Conservation (phyloP, 148 eudicot genomes). For the Rhododendron kiyosumense region DNA sequence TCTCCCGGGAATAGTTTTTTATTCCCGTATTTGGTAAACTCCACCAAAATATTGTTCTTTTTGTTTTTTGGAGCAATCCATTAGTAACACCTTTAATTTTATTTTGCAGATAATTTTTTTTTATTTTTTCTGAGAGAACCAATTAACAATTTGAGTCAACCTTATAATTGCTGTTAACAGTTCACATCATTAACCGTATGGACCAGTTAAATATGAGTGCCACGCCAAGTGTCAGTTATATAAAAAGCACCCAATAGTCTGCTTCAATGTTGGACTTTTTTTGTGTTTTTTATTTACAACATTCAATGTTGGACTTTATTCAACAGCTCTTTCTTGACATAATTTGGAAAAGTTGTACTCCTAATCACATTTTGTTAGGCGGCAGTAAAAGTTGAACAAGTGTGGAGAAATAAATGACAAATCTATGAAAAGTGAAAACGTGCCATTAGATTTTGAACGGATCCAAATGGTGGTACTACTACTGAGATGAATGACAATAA, state of each 20-base stretch:
- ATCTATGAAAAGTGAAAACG: too few species aligned
- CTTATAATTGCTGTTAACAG: neutral
- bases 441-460: too few species aligned
- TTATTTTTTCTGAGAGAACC: neutral
- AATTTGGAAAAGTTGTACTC: neutral
- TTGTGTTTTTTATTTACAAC: too few species aligned
- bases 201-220: neutral
- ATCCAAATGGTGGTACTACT: too few species aligned
- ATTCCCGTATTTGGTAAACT: neutral
- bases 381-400: neutral
- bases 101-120: neutral
- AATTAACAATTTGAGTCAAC: neutral
- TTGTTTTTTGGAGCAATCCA: neutral
- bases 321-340: neutral
- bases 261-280: too few species aligned
- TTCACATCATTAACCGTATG: neutral
- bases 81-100: neutral
- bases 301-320: neutral
- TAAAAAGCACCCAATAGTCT: neutral
- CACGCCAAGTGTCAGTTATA: neutral
- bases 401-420: too few species aligned
- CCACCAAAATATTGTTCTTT: neutral
- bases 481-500: too few species aligned
- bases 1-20: neutral
- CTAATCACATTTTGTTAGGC: neutral